phyloP scores from a whole-genome alignment of 805 yeast genomes.

The Candida vaughaniae region DNA sequence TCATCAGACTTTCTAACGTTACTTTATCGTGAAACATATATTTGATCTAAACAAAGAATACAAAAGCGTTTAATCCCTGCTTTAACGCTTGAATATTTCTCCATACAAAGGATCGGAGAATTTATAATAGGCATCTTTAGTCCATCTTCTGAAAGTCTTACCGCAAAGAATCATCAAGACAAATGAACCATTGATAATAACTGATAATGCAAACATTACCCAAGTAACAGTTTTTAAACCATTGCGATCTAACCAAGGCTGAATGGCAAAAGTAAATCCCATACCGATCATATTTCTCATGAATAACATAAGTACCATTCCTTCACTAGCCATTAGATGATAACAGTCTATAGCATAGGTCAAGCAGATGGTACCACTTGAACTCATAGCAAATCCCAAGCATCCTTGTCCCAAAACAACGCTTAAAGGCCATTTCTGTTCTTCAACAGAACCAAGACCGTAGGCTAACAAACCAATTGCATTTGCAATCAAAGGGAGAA shows the following conservation, averaged over 20 bases:
- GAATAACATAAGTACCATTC: constrained; percentile 33
- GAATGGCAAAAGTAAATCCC: constrained; percentile 46
- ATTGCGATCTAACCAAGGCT: constrained; percentile 41
- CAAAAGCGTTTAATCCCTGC: too few relatives aligned
- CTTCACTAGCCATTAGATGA: constrained; percentile 28
- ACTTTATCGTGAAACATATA: too few relatives aligned
- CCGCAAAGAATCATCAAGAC: constrained; percentile 43
- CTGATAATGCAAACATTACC: constrained; percentile 44
- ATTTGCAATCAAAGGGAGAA: constrained; percentile 23
- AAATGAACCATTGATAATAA: constrained; percentile 41
- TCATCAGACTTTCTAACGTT: too few relatives aligned
- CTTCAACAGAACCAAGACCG: constrained; percentile 22
- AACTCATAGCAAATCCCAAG: constrained; percentile 31
- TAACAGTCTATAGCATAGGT: constrained; percentile 32
- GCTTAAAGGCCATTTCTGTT: constrained; percentile 27
- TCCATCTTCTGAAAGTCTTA: constrained; percentile 36
- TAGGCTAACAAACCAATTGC: constrained; percentile 32
- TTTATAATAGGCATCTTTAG: constrained; percentile 20
- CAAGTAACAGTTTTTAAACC: constrained; percentile 44
- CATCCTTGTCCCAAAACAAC: constrained; percentile 29
- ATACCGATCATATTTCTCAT: constrained; percentile 39
- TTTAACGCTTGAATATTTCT: constrained; percentile 18
- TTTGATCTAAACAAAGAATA: too few relatives aligned
- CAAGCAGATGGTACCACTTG: constrained; percentile 30
- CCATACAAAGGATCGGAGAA: constrained; percentile 19